These are phyloP conservation scores for Baorangia bicolor DNA, from an alignment of 768 basidiomycete genomes.

Conservation along the genomic window DNA sequence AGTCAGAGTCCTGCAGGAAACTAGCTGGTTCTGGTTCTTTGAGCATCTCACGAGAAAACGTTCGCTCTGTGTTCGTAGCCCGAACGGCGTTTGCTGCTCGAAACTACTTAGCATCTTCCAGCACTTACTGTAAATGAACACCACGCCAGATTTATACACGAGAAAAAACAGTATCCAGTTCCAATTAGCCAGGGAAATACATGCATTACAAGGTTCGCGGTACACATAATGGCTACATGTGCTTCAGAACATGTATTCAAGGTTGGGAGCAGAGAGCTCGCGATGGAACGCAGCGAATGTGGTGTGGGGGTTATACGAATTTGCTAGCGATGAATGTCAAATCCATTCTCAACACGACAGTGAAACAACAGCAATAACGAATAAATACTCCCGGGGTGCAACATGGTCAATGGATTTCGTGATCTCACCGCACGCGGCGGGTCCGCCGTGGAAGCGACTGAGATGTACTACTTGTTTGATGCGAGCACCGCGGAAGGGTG, in stretches of 20 bases:
- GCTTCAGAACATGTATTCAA: not conserved
- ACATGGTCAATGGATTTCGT: not conserved
- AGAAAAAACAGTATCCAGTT: not conserved
- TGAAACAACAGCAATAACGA: conserved; percentile 37
- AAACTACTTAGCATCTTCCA: not conserved
- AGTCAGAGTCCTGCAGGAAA: too few species aligned
- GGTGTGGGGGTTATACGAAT: conserved; percentile 1
- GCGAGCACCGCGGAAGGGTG: conserved; percentile 19
- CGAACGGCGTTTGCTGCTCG: not conserved
- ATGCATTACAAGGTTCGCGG: conserved; percentile 4
- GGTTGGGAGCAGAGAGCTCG: not conserved
- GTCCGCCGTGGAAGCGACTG: conserved; percentile 16
- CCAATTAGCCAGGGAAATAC: not conserved
- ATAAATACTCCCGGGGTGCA: conserved; percentile 27
- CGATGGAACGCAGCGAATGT: not conserved
- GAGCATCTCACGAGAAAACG: not conserved
- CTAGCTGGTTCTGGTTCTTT: too few species aligned
- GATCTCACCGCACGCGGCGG: conserved; percentile 13
- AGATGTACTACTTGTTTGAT: conserved; percentile 9
- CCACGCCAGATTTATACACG: not conserved
- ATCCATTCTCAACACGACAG: conserved; percentile 9
- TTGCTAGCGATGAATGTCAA: conserved; percentile 3
- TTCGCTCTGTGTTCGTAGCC: not conserved
- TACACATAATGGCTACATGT: conserved; percentile 16
- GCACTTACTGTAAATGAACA: not conserved